Percentiles rank a stretch among this genome's conserved stretches.
Conservation (phyloP, 805 yeast species). For the Sungouiozyma ichnusensis region DNA sequence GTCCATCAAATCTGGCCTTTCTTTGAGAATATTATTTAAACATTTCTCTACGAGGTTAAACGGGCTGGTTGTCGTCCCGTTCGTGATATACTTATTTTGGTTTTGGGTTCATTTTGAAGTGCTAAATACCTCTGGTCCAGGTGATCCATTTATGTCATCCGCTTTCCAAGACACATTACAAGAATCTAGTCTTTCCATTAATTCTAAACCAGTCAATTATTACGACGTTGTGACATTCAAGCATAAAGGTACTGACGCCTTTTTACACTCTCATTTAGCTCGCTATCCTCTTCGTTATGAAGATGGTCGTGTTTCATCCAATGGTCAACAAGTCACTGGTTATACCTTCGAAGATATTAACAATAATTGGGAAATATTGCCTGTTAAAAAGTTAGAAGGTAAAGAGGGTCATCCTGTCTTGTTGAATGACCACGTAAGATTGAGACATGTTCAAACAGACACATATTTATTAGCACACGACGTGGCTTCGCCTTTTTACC, state of each 20-base stretch:
- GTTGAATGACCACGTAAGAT: constrained; percentile 66
- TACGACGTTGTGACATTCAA: constrained; percentile 66
- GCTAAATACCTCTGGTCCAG: constrained; percentile 83
- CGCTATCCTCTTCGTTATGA: constrained; percentile 86
- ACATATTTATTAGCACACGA: constrained; percentile 82
- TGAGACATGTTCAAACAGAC: constrained; percentile 71
- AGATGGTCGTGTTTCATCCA: constrained; percentile 90
- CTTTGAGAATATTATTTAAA: constrained; percentile 43
- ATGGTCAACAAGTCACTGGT: constrained; percentile 90
- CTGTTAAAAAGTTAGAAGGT: constrained; percentile 38
- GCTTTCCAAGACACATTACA: constrained; percentile 87
- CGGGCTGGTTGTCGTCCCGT: constrained; percentile 69
- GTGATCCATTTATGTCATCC: constrained; percentile 89
- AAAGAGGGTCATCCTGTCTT: constrained; percentile 40
- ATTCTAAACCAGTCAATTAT: constrained; percentile 62
- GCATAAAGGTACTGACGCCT: constrained; percentile 70
- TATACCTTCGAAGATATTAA: constrained; percentile 44
- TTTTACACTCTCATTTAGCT: constrained; percentile 71
- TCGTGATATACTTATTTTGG: constrained; percentile 75
- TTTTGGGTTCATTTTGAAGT: constrained; percentile 84
- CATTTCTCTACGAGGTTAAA: constrained; percentile 71
- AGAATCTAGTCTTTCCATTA: constrained; percentile 67
- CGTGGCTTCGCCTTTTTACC: constrained; percentile 85
- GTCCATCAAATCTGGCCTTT: constrained; percentile 57
- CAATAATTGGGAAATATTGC: constrained; percentile 81